Percentiles rank a stretch among this genome's conserved stretches.
Evolutionary conservation across 2,329 filamentous ascomycete species (phyloP).

Genomic region (Ilyonectria mors-panacis): DNA sequence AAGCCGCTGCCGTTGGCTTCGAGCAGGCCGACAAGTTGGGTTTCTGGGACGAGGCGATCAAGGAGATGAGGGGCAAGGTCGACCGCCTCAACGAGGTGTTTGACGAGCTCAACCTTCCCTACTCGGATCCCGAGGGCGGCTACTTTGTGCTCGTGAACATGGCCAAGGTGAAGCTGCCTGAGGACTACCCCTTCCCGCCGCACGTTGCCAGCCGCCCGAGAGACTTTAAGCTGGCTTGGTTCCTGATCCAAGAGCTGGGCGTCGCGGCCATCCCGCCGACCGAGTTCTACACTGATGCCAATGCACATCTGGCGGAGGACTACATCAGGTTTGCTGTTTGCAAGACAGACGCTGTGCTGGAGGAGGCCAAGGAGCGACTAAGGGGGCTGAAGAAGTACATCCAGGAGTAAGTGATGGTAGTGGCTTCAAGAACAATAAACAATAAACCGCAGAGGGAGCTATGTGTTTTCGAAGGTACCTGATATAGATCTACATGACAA

Average conservation of each 20-base stretch:
- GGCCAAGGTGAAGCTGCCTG: constrained; percentile 86
- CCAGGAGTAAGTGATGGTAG: constrained; percentile 35
- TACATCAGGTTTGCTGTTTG: constrained; percentile 97
- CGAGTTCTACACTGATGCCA: constrained; percentile 93
- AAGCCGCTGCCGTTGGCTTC: constrained; percentile 94
- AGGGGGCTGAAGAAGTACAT: constrained; percentile 82
- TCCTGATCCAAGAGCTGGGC: constrained; percentile 95
- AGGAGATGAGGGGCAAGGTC: constrained; percentile 93
- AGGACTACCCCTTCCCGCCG: constrained; percentile 87
- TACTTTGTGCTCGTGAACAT: constrained; percentile 99
- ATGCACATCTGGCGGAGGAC: constrained; percentile 89
- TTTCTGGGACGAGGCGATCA: constrained; percentile 89
- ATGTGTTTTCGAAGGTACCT: constrained; percentile 21
- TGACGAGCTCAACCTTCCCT: constrained; percentile 81
- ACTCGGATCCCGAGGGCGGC: constrained; percentile 94
- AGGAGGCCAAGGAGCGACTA: constrained; percentile 82
- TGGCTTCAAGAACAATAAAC: constrained; percentile 2
- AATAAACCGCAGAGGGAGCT: constrained; percentile 14
- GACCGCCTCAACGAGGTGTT: constrained; percentile 87
- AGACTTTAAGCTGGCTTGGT: constrained; percentile 97
- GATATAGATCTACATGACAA: constrained; percentile 26
- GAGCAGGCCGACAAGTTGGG: constrained; percentile 87
- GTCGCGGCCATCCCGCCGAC: constrained; percentile 97
- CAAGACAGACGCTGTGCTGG: constrained; percentile 90
- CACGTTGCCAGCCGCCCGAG: constrained; percentile 89